Percentiles rank a stretch among this genome's conserved stretches.
phyloP scores from a whole-genome alignment of 2,329 filamentous ascomycete genomes.

The Drechslerella stenobrocha region DNA sequence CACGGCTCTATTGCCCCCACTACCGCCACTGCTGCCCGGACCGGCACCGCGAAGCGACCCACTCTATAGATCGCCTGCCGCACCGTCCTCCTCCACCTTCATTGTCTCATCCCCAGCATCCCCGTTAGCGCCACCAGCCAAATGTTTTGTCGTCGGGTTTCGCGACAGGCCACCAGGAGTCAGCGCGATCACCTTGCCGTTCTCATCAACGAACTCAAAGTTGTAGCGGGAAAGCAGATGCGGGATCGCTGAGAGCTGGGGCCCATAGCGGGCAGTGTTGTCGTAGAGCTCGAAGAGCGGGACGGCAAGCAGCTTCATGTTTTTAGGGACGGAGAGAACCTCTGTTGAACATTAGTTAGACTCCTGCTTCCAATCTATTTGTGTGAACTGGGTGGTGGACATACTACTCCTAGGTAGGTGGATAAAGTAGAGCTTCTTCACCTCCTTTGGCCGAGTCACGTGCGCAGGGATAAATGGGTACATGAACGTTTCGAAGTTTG shows the following conservation, averaged over 20 bases:
- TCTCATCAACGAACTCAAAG: slow-evolving; percentile 95
- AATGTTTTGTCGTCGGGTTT: slow-evolving; percentile 28
- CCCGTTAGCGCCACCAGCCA: slow-evolving; percentile 28
- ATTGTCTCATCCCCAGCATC: slow-evolving; percentile 38
- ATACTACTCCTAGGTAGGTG: slow-evolving; percentile 87
- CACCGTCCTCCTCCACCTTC: slow-evolving; percentile 43
- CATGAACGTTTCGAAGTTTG: slow-evolving; percentile 99
- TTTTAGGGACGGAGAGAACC: slow-evolving; percentile 94
- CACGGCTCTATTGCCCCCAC: not conserved
- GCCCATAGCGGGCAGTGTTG: slow-evolving; percentile 91
- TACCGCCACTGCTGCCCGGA: not conserved
- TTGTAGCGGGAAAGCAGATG: slow-evolving; percentile 94
- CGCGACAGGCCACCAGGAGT: slow-evolving; percentile 67
- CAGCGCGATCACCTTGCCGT: slow-evolving; percentile 79
- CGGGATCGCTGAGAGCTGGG: slow-evolving; percentile 92
- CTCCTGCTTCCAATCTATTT: too few relatives aligned
- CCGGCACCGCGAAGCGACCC: slow-evolving; percentile 1
- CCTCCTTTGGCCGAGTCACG: slow-evolving; percentile 94
- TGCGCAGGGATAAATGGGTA: slow-evolving; percentile 97
- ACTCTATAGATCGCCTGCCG: slow-evolving; percentile 43
- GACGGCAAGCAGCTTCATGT: slow-evolving; percentile 98
- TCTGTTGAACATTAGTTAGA: slow-evolving; percentile 63
- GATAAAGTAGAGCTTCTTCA: slow-evolving; percentile 98
- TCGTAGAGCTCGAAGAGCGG: slow-evolving; percentile 98
- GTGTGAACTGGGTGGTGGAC: too few relatives aligned